phyloP scores from a whole-genome alignment of 192 early-diverging fungal species.

The Mortierella antarctica region DNA sequence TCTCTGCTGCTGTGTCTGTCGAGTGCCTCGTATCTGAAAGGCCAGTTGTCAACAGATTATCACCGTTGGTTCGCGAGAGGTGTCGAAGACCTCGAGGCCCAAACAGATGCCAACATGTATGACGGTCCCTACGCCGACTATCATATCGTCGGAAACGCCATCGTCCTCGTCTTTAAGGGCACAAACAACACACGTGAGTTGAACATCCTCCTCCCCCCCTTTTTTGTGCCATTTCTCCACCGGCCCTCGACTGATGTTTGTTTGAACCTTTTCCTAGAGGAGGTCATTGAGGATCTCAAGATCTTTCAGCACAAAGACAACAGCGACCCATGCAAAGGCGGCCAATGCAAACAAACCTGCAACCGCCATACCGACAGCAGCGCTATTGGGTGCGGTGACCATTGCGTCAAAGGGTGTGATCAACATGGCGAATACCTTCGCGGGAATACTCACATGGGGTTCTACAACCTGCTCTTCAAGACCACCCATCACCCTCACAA shows the following conservation, averaged over 20 bases:
- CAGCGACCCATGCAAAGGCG: not conserved
- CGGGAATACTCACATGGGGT: not conserved
- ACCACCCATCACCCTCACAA: not conserved
- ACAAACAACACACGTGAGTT: not conserved
- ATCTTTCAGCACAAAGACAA: not conserved
- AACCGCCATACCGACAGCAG: no score
- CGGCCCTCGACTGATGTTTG: not conserved
- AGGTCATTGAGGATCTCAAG: not conserved
- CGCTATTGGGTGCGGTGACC: not conserved
- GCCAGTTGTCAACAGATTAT: no score
- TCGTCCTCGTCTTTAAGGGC: not conserved
- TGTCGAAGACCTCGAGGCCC: no score
- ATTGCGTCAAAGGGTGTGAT: not conserved
- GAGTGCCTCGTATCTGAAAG: no score
- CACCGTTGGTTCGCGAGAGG: no score
- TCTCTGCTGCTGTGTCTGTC: no score
- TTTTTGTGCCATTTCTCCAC: no score
- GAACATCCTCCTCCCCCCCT: not conserved
- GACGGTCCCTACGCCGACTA: no score
- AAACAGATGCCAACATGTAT: no score
- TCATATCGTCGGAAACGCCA: no score
- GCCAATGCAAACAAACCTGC: no score
- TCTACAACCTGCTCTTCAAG: slow-evolving; percentile 4
- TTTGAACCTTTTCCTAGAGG: not conserved
- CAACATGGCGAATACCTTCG: not conserved